These are phyloP conservation scores for Byssochlamys sp. DNA, from an alignment of 2,329 filamentous ascomycete species.

Conservation along the genomic window DNA sequence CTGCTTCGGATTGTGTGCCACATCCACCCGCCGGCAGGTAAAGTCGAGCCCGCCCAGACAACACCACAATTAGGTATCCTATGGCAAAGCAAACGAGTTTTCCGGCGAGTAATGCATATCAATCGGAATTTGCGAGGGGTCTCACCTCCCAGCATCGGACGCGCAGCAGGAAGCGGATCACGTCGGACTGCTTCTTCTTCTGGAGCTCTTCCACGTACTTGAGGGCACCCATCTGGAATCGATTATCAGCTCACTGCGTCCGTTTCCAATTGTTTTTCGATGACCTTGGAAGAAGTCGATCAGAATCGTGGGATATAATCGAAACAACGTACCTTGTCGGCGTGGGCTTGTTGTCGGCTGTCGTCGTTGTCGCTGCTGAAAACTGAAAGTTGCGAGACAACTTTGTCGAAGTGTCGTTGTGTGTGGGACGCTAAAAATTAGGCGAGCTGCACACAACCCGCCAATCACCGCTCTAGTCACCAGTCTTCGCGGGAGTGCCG, in stretches of 20 bases:
- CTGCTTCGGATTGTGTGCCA: constrained; percentile 33
- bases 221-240: constrained; percentile 84
- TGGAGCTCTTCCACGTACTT: constrained; percentile 99
- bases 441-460: constrained; percentile 21
- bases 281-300: not conserved
- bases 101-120: constrained; percentile 27
- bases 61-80: constrained; percentile 22
- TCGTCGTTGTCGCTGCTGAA: constrained; percentile 33
- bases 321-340: constrained; percentile 34
- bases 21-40: constrained; percentile 32
- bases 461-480: constrained; percentile 13
- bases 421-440: constrained; percentile 37
- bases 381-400: constrained; percentile 22
- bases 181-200: constrained; percentile 99
- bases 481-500: not conserved
- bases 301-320: not conserved
- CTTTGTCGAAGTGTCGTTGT: constrained; percentile 23
- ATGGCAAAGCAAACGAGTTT: constrained; percentile 26
- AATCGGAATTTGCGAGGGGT: constrained; percentile 24
- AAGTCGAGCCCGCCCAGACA: constrained; percentile 21
- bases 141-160: constrained; percentile 98
- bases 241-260: constrained; percentile 9
- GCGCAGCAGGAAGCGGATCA: constrained; percentile 98
- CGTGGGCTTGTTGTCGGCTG: constrained; percentile 33
- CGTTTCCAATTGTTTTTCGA: not conserved